These are phyloP conservation scores for Rhodomyrtus tomentosa DNA, from an alignment of 345 rosid genomes.

Conservation along the genomic window DNA sequence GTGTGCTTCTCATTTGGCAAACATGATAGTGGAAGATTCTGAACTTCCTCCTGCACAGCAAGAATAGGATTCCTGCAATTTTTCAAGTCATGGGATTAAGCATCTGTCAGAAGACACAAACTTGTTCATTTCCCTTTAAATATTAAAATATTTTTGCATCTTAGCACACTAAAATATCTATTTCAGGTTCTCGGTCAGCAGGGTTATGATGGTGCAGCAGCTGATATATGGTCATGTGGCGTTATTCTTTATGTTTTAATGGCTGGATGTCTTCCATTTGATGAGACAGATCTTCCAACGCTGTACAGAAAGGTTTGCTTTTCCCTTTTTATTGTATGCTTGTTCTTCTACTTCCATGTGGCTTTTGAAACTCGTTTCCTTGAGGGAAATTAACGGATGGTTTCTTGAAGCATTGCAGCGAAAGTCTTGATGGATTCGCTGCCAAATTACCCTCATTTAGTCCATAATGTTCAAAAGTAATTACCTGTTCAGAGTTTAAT, in stretches of 20 bases:
- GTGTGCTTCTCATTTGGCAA: neutral
- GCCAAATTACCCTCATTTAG: neutral
- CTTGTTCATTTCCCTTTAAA: neutral
- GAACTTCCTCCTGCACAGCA: neutral
- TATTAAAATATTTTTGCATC: neutral
- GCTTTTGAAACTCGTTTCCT: neutral
- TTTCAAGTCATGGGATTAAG: neutral
- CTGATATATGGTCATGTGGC: slow-evolving; percentile 97
- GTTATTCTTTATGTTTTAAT: slow-evolving; percentile 76
- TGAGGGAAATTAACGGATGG: neutral
- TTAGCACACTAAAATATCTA: neutral
- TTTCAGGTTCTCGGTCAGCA: slow-evolving; percentile 44
- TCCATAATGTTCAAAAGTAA: neutral
- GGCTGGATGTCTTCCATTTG: slow-evolving; percentile 89
- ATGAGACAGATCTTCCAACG: slow-evolving; percentile 68
- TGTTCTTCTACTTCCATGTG: neutral
- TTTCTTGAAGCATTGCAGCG: neutral
- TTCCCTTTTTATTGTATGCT: neutral
- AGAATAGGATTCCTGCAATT: neutral
- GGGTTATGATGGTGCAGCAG: slow-evolving; percentile 87
- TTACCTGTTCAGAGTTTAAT: neutral
- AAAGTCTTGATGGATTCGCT: neutral
- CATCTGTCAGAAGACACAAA: neutral
- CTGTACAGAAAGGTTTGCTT: slow-evolving; percentile 53
- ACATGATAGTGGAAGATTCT: neutral